These are phyloP conservation scores for Ceratonia siliqua DNA, from an alignment of 306 rosid genomes.

Conservation along the genomic window DNA sequence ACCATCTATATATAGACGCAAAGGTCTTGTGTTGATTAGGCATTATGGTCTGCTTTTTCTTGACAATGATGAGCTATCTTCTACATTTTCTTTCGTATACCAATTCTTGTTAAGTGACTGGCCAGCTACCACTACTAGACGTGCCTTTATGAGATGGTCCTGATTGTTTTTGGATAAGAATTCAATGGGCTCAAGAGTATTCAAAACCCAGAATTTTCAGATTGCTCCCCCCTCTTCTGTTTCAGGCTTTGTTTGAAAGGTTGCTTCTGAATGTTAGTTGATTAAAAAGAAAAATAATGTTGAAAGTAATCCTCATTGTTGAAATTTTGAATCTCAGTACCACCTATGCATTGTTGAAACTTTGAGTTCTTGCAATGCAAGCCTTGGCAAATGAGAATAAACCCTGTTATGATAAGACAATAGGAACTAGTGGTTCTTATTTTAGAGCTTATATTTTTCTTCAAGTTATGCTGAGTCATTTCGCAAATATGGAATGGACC, in stretches of 20 bases:
- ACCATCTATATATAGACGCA: constrained; percentile 30
- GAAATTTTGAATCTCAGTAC: no score
- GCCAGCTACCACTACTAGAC: not conserved
- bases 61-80: constrained; percentile 45
- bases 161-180: not conserved
- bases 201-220: not conserved
- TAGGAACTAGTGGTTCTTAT: constrained; percentile 28
- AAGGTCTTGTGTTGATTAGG: constrained; percentile 31
- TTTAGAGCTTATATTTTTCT: constrained; percentile 31
- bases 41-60: constrained; percentile 34
- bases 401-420: constrained; percentile 21
- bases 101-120: constrained; percentile 18
- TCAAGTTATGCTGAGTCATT: no score
- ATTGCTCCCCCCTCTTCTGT: not conserved
- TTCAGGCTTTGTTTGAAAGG: constrained; percentile 10
- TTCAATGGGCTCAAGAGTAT: not conserved
- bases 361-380: not conserved
- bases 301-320: not conserved
- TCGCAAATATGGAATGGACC: no score
- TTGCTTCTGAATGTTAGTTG: not conserved
- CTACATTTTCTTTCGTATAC: constrained; percentile 28
- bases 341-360: no score
- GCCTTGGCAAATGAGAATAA: constrained; percentile 34
- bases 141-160: not conserved
- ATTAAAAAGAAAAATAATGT: not conserved